These are phyloP conservation scores for Tilletia caries DNA, from an alignment of 1,284 basidiomycete species.

Conservation along the genomic window DNA sequence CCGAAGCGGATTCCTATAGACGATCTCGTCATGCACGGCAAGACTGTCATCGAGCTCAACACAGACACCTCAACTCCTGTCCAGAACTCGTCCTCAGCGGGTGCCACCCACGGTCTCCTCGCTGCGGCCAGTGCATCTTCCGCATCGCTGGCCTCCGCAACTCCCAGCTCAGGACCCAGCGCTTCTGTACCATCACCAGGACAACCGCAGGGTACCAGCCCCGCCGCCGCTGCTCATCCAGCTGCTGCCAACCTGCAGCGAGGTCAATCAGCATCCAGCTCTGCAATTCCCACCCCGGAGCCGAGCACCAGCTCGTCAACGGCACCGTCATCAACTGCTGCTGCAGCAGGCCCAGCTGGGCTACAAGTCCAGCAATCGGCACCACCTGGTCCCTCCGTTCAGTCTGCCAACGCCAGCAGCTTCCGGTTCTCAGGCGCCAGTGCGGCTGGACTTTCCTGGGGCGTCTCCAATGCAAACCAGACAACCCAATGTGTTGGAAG, in stretches of 20 bases:
- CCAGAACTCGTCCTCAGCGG: conserved; percentile 40
- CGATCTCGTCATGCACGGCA: conserved; percentile 53
- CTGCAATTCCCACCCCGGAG: conserved; percentile 1
- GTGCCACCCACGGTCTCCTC: conserved; percentile 30
- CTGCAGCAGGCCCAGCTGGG: not conserved
- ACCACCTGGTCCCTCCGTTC: conserved; percentile 14
- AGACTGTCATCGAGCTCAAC: conserved; percentile 53
- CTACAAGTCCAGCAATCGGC: conserved; percentile 16
- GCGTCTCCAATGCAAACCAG: conserved; percentile 1
- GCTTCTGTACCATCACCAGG: not conserved
- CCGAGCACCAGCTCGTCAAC: not conserved
- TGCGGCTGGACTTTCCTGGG: not conserved
- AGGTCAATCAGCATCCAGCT: not conserved
- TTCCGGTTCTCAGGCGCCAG: not conserved
- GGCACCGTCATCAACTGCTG: not conserved
- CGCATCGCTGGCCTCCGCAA: conserved; percentile 32
- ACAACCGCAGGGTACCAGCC: not conserved
- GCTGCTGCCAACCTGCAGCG: not conserved
- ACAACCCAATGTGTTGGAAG: too few relatives aligned
- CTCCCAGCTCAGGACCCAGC: conserved; percentile 11
- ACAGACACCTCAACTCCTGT: conserved; percentile 50
- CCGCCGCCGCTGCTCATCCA: not conserved
- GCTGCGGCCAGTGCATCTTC: conserved; percentile 36
- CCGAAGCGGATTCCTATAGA: too few relatives aligned
- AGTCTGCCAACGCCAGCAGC: conserved; percentile 21